phyloP scores from a whole-genome alignment of 192 early-diverging fungal species.

The Rhizoclosmatium sp. region DNA sequence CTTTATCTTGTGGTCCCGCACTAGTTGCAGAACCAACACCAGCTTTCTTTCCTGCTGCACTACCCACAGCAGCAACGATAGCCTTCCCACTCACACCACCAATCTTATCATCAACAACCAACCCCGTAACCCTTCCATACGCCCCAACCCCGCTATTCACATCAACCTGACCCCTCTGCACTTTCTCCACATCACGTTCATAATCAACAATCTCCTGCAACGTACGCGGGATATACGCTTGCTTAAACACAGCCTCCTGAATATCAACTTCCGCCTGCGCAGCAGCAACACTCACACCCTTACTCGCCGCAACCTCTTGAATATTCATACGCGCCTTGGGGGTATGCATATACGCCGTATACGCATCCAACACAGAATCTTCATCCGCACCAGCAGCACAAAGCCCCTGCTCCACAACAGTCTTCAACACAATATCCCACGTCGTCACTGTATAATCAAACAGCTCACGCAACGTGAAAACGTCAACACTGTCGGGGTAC shows the following conservation, averaged over 20 bases:
- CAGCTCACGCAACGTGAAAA: constrained; percentile 76
- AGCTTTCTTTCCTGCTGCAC: background rate
- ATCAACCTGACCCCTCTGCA: constrained; percentile 75
- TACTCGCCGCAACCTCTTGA: background rate
- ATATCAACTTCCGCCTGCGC: constrained; percentile 50
- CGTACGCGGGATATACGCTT: constrained; percentile 90
- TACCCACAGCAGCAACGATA: background rate
- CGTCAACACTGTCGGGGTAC: constrained; percentile 30
- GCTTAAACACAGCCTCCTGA: constrained; percentile 91
- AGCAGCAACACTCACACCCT: constrained; percentile 34
- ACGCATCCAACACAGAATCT: constrained; percentile 69
- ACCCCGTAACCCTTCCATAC: constrained; percentile 9
- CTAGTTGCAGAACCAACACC: background rate
- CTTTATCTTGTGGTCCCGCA: background rate
- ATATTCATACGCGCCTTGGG: background rate
- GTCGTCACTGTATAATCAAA: constrained; percentile 83
- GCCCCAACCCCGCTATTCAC: constrained; percentile 37
- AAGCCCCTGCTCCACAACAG: constrained; percentile 46
- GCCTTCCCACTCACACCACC: background rate
- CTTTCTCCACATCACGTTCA: constrained; percentile 80
- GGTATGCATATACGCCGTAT: constrained; percentile 26
- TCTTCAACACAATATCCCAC: constrained; percentile 19
- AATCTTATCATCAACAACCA: constrained; percentile 17
- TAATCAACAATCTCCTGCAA: constrained; percentile 90
- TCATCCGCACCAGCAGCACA: constrained; percentile 63